phyloP scores from a whole-genome alignment of 176 grass and related monocot genomes.

The Otatea glauca region DNA sequence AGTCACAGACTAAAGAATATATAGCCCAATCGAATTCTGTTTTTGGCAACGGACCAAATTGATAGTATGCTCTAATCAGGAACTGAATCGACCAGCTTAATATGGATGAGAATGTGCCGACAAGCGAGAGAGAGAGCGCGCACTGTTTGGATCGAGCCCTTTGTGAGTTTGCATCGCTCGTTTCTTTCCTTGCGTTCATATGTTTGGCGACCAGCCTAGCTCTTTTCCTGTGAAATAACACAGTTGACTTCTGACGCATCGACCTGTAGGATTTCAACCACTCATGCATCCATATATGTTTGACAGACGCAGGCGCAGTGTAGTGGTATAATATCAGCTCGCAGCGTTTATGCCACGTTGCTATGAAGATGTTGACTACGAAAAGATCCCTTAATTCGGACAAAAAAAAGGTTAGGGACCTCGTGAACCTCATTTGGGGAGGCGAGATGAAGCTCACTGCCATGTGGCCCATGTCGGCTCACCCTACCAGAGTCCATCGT shows the following conservation, averaged over 20 bases:
- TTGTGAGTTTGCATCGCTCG: not conserved
- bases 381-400: not conserved
- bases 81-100: not conserved
- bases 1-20: not conserved
- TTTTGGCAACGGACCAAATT: not conserved
- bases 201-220: not conserved
- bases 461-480: no score
- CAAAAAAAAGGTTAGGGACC: no score
- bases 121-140: not conserved
- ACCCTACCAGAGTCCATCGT: no score
- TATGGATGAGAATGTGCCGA: not conserved
- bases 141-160: not conserved
- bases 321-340: not conserved
- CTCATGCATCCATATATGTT: not conserved
- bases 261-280: not conserved
- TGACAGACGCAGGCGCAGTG: not conserved
- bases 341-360: conserved; percentile 31
- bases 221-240: not conserved
- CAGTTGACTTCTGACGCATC: not conserved
- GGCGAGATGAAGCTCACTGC: no score
- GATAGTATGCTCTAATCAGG: not conserved
- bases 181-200: not conserved
- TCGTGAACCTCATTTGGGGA: no score
- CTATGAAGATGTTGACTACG: not conserved
- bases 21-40: not conserved